Evolutionary conservation across 306 rosid genomes (phyloP), one percentile per base, ranked within the genome.

Genomic region (Quercus alba): DNA sequence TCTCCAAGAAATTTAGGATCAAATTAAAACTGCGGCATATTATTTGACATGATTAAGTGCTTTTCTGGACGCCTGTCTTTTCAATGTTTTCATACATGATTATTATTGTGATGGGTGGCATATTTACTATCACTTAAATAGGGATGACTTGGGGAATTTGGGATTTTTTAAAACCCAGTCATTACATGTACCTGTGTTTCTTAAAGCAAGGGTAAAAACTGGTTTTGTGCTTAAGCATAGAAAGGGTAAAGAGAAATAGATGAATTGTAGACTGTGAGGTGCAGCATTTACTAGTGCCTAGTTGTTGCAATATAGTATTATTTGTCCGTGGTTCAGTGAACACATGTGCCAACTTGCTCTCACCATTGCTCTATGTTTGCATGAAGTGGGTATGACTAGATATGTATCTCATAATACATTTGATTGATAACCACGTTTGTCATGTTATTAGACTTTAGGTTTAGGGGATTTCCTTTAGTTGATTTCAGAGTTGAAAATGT

Each of bases 41-140:
- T 33, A 79, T 20, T 73, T 35, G 75, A 41, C 66, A 46, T 78
- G 20, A 81, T 78, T 71, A 23, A 21, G 46, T 54, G 17, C 56
- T 41, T 44, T 80, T 59, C 26, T 51, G 70, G 76, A 44, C 55
- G 30, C 71, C 54, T 77, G 10, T 49, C 68, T 19, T 28, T 56
- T 26, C 28, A 26, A 26, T 26, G 28, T 26, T 26, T 26, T 74
- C 62, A 79, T 67, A 51, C 54, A 31, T 74, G 5, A 21, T 33
- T 20, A 28, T 73, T 55, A 10, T 20, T 33, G 17, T 12, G 35
- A 35, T 74, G 25, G 49, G 31, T 80, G 55, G 31, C 28, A 20
- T 30, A 41, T 38, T 9, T 33, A 49, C 38, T 46, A n/a, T 59
- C 23, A 6, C 33, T 38, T 14, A 11, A 21, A 61, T 49, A 66